Base-by-base conservation (phyloP, 306 rosid species). In the Trifolium fragiferum region DNA sequence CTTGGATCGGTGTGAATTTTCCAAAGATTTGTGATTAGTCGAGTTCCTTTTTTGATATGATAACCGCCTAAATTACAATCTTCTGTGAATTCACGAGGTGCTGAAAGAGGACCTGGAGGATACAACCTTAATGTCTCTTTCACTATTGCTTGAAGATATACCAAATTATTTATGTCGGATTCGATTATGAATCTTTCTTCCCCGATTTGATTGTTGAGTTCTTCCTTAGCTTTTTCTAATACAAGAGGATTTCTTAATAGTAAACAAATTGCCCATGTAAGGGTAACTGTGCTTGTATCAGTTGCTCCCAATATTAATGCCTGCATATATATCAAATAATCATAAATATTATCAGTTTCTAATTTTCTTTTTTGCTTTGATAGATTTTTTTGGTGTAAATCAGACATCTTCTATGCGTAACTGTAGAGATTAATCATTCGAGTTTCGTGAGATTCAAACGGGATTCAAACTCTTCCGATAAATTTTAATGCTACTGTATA, bases 41-140 rank as follows among this genome's bases (percentile, higher is more conserved):
- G 37, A 5, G 80, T 76, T 55, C 80, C 80, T 18, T 76, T 67
- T 43, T 57, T 67, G 0, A 76, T 14, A 41, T 57, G 33, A 14
- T 76, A 76, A 2, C 50, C 80, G 1, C 68, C 49, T 57, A 76
- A 16, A 13, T 1, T 67, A 54, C 74, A 67, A 57, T 76, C 2
- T 9, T 76, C 50, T 4, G 25, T 41, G 9, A 66, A 40, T 67
- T 76, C 80, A 19, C 68, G 68, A 41, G 60, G 59, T 19, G 21
- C 74, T 4, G 68, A 44, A 0, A 76, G 80, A 76, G 80, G 74
- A 4, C 23, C 49, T 0, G 60, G 12, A 7, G 74, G 68, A 14
- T 76, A 55, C 3, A 55, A 67, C 1, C 80, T 76, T 19, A 76
- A 15, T 3, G 80, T 76, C 0, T 76, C 80, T 30, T 76, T 76